Evolutionary conservation across 805 yeast genomes (phyloP).

Genomic region (Alloascoidea hylecoeti): DNA sequence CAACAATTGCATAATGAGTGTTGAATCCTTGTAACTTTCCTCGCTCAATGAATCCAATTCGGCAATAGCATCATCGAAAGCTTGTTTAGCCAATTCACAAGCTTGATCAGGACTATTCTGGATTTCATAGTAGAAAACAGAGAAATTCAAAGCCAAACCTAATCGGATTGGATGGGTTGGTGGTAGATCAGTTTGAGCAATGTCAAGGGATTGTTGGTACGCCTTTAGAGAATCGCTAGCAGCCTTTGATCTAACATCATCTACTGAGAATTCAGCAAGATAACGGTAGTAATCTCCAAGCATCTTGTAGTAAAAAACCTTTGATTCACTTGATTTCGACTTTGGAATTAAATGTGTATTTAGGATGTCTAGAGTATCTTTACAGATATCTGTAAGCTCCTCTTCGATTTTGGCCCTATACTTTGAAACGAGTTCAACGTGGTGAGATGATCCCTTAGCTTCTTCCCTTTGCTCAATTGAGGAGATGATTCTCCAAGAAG

Average conservation of each 20-base stretch:
- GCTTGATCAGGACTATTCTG: constrained; percentile 92
- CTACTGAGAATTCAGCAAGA: constrained; percentile 91
- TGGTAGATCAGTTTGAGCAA: constrained; percentile 94
- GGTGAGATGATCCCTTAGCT: constrained; percentile 82
- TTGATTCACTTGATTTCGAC: constrained; percentile 95
- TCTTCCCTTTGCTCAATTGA: constrained; percentile 99
- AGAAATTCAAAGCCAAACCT: constrained; percentile 88
- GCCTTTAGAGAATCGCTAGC: constrained; percentile 92
- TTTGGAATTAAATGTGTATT: constrained; percentile 84
- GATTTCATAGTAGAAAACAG: constrained; percentile 88
- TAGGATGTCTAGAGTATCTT: constrained; percentile 82
- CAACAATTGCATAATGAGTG: constrained; percentile 87
- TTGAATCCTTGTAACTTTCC: constrained; percentile 88
- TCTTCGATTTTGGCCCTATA: constrained; percentile 93
- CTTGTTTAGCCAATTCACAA: constrained; percentile 91
- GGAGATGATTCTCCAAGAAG: constrained; percentile 98
- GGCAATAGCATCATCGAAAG: constrained; percentile 91
- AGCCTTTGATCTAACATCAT: constrained; percentile 88
- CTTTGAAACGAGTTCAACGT: constrained; percentile 75
- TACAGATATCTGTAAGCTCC: constrained; percentile 91
- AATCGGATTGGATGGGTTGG: constrained; percentile 99
- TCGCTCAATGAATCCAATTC: constrained; percentile 87
- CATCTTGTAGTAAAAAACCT: constrained; percentile 98
- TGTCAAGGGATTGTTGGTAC: constrained; percentile 92
- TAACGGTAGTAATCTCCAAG: constrained; percentile 99